Evolutionary conservation across 2,329 filamentous ascomycete species (phyloP), one percentile per base, ranked within the genome.

Genomic region (Diaporthe nobilis): DNA sequence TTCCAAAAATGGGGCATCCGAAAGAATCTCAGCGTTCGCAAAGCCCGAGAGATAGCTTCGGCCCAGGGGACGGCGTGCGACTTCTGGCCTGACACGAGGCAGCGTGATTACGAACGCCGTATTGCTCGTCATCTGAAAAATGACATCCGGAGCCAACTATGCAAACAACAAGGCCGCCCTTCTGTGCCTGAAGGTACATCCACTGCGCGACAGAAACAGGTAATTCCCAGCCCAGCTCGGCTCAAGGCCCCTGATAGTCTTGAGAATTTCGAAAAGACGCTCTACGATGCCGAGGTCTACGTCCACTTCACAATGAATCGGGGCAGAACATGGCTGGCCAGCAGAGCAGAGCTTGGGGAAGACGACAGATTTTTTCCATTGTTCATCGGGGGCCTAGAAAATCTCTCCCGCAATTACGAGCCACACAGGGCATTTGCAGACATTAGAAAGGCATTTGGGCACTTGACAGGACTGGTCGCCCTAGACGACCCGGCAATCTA

Each of bases 1-100:
- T 74, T 74, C 34, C 39, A 60, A 37, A 71, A 49, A 44, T 74
- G 73, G 73, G 44, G 65, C 34, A 39, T 74, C 15, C 65, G 73
- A 15, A 71, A 74, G 65, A 74, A 74, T 20, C 31, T 74, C 31
- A 74, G 37, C 15, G 53, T n/a, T 17, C 25, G 51, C 3, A 47
- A 74, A 28, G 73, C 73, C 13, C 28, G 67, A 31, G 55, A 71
- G 44, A 37, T 74, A 17, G 37, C 57, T 15, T 57, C 42, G 10
- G 6, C 65, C 10, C 53, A 55, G 20, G 49, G 37, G 25, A 22
- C 22, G 25, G 25, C 34, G 1, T 63, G 22, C 44, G 37, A 55
- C 5, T 71, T 74, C 31, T 74, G 73, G 73, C 65, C 73, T 10
- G 73, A 42, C 10, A 71, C 55, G 28, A 60, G 57, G 34, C 63